Conservation (phyloP, 2,329 filamentous ascomycete species). For the Pseudogymnoascus sp. region DNA sequence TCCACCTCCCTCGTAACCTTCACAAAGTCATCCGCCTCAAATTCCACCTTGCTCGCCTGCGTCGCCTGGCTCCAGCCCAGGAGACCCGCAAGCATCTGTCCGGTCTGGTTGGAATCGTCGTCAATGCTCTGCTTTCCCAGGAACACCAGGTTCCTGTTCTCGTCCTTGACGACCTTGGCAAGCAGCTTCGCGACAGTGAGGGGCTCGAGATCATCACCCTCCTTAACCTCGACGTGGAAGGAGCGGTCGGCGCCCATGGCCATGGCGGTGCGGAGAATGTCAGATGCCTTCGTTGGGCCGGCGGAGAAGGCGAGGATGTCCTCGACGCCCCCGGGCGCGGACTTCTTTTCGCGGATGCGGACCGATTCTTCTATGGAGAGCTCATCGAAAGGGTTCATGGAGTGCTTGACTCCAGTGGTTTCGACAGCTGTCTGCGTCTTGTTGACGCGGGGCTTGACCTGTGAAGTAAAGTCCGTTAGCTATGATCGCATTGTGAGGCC, state of each 20-base stretch:
- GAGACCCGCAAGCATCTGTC: conserved; percentile 93
- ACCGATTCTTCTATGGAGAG: conserved; percentile 95
- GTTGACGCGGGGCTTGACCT: conserved; percentile 66
- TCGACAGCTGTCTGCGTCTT: conserved; percentile 79
- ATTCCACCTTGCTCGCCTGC: conserved; percentile 78
- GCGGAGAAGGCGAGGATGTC: conserved; percentile 89
- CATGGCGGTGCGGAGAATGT: conserved; percentile 92
- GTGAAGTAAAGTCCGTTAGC: conserved; percentile 11
- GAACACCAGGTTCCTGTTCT: conserved; percentile 87
- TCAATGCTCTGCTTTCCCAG: conserved; percentile 98
- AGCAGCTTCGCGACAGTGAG: conserved; percentile 89
- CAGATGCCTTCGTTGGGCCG: conserved; percentile 79
- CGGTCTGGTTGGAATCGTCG: conserved; percentile 91
- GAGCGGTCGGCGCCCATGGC: conserved; percentile 95
- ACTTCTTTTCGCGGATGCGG: conserved; percentile 82
- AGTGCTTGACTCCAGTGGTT: conserved; percentile 89
- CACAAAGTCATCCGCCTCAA: conserved; percentile 62
- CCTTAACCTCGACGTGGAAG: conserved; percentile 77
- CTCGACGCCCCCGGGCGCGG: conserved; percentile 66
- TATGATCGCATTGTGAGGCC: not conserved
- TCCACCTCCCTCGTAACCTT: conserved; percentile 89
- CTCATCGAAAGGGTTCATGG: conserved; percentile 98
- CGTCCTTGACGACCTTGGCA: conserved; percentile 68
- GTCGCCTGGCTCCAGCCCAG: conserved; percentile 93
- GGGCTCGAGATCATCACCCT: conserved; percentile 75